Base-by-base conservation (phyloP, 176 grass and related monocot genomes). In the Alloteropsis semialata region DNA sequence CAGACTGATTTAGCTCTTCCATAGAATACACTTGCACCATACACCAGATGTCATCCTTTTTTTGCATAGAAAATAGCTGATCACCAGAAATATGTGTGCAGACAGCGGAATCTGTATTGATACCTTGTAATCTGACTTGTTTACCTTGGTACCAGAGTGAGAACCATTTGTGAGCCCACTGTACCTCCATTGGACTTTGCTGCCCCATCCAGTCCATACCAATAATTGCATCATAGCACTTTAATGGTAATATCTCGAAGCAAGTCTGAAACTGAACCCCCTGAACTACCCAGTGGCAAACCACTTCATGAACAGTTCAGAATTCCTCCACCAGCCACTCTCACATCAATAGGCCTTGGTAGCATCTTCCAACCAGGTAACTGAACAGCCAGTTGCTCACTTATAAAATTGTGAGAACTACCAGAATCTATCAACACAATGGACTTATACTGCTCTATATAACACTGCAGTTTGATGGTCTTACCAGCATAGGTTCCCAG, bases 371-470 rank as follows among this genome's bases (percentile, higher is more conserved):
- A 25, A 9, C 6, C 3, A n/a, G n/a, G n/a, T 0, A 58, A 11
- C 0, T 8, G 2, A 27, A 9, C 1, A 11, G 55, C 55, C 0
- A 58, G 1, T 8, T 24, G 22, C 10, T 27, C n/a, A 58, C 55
- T 27, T 1, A 58, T 58, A 12, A 58, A 58, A 58, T 2, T 25
- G 6, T 58, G 22, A 1, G n/a, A 58, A 4, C 55, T 58, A 0
- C 55, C 55, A 11, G 22, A 58, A 4, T 58, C 22, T 0, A 58
- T 10, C 12, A 58, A 13, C 10, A 58, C 24, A 24, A 58, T 12
- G 0, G 24, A 8, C 9, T 10, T 24, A 4, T 11, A 10, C 2
- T 27, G 8, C 2, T 3, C 0, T 10, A 58, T 0, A 12, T 3
- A 11, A 0, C 55, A 9, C 12, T 27, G 3, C 6, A n/a, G 10